A percentile compares a stretch with the other conserved stretches of the same genome.
These are phyloP conservation scores for Aspergillus awamori DNA, from an alignment of 2,329 filamentous ascomycete species.

Conservation along the genomic window DNA sequence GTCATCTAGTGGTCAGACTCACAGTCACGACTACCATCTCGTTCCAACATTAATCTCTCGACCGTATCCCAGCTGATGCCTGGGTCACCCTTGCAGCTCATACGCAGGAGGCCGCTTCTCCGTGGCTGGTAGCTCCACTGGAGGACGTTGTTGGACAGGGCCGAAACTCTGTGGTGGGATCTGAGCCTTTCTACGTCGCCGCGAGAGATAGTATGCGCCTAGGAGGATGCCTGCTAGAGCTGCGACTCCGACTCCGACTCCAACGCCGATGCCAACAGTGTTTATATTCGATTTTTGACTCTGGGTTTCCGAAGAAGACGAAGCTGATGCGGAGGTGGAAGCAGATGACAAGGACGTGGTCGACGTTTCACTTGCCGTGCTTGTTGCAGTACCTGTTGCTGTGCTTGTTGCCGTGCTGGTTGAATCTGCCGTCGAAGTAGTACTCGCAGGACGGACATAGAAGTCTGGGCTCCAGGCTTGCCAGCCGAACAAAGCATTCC, in stretches of 20 bases:
- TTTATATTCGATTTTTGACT: neutral
- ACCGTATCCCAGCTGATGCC: no score
- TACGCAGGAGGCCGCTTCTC: slow-evolving; percentile 1
- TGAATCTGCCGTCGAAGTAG: neutral
- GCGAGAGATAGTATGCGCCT: neutral
- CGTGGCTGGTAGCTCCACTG: neutral
- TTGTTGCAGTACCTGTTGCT: neutral
- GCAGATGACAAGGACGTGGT: neutral
- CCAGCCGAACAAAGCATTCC: slow-evolving; percentile 6
- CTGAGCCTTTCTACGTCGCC: neutral
- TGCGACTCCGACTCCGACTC: slow-evolving; percentile 6
- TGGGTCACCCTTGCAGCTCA: neutral
- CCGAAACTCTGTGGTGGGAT: neutral
- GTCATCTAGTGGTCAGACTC: no score
- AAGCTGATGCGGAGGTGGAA: neutral
- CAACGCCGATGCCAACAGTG: neutral
- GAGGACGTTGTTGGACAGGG: neutral
- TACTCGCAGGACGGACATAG: neutral
- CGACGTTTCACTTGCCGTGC: neutral
- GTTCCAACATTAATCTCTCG: no score
- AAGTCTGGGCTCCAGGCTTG: slow-evolving; percentile 5
- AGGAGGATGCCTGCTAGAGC: neutral
- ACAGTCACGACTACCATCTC: no score
- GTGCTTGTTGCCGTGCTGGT: neutral
- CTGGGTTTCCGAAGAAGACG: neutral